Base-by-base conservation (phyloP, 441 rosid species). In the Adansonia madagascariensis region DNA sequence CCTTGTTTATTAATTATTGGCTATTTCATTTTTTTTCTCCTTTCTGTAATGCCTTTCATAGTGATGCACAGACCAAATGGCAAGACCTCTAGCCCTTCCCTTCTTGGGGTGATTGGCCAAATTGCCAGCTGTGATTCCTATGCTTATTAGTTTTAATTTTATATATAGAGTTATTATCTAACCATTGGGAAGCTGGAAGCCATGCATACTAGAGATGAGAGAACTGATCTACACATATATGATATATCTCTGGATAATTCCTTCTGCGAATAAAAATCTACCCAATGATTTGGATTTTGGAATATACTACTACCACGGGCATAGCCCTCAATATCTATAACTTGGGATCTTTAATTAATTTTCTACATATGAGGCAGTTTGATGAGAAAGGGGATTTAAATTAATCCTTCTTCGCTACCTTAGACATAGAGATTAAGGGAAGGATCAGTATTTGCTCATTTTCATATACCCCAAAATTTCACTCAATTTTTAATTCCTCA, bases 81-180 rank as follows among this genome's bases (percentile, higher is more conserved):
- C 44, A 41, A 41, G 44, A 6, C 44, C 44, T 41, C 44, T 6
- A 41, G 44, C 44, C 44, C 44, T 41, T 41, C 44, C 44, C 44
- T 6, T 41, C 7, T 41, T 41, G 44, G 44, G 44, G 1, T 41
- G 44, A 41, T 41, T 41, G 44, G 44, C 44, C 44, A 41, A 41
- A 41, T 61, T 61, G 43, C 67, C 67, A 31, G 67, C 35, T 62
- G 67, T 62, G 67, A 60, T 4, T 27, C 15, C 20, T n/a, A 57
- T 31, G 35, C 35, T 31, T 31, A 3, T 31, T 31, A 31, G 35
- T 31, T 31, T 31, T 31, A 31, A 31, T 31, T 31, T 31, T 31
- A 31, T 31, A 31, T 59, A 59, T 59, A 59, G 10, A 12, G 0
- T 20, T 27, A 14, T 61, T 24, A 11, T 27, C 15, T 22, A 24